Conservation (phyloP, 192 early-diverging fungal species). For the Linnemannia elongata region DNA sequence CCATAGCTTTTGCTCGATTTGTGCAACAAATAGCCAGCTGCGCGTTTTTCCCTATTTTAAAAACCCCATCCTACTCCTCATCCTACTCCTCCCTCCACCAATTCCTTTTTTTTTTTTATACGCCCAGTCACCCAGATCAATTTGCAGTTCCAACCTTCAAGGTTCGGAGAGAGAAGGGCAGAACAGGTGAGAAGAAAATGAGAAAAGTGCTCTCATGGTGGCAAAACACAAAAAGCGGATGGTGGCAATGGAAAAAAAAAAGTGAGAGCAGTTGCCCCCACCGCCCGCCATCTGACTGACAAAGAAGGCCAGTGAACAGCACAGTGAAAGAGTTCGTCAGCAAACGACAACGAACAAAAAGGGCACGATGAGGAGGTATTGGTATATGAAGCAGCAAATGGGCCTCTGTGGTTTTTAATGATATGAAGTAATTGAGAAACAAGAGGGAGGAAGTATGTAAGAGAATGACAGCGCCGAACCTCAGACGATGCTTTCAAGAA, state of each 20-base stretch:
- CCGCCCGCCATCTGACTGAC: background rate
- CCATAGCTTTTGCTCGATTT: background rate
- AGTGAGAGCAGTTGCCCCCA: background rate
- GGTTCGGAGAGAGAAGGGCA: background rate
- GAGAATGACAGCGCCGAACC: background rate
- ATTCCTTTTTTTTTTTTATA: background rate
- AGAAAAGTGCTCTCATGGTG: background rate
- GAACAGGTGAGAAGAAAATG: background rate
- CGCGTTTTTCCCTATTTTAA: background rate
- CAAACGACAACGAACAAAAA: background rate
- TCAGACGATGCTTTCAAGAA: background rate
- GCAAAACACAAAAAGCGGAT: constrained; percentile 1
- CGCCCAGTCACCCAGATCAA: background rate
- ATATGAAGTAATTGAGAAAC: background rate
- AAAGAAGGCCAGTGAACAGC: background rate
- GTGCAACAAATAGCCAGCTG: background rate
- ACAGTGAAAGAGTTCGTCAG: background rate
- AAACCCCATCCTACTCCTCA: no score
- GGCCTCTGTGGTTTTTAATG: background rate
- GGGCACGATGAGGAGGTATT: background rate
- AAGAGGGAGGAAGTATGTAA: background rate
- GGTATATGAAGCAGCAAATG: background rate
- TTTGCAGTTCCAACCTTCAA: background rate
- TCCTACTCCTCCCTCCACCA: no score
- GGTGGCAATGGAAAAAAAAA: background rate